Evolutionary conservation across 106 monocot species (phyloP), one percentile per base, ranked within the genome.

Genomic region (Gastrodia elata): DNA sequence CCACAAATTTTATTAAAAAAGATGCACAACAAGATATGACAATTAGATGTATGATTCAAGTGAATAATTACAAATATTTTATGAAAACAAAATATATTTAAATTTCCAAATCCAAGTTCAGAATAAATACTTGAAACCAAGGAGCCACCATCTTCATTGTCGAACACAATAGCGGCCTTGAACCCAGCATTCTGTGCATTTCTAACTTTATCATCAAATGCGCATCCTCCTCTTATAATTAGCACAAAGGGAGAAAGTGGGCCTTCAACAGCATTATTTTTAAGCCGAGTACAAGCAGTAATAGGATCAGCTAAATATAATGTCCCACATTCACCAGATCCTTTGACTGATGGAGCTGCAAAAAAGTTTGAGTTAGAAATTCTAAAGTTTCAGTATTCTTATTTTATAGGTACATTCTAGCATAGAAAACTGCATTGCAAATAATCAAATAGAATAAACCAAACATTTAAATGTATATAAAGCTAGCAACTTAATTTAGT

Each of bases 201-300:
- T 80, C 74, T 89, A 68, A 92, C 92, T 85, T 96, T 96, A 13
- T 84, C 87, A 77, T 89, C 87, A 83, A 92, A 96, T 72, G 84
- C 73, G 78, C 95, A 96, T 36, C 78, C 89, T 44, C 95, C 95
- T 81, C 95, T 85, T 70, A 87, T 76, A 72, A 89, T 87, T 76
- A 96, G 75, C 43, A 69, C 87, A 81, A 92, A 96, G 68, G 83
- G 76, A 42, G 84, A 81, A 76, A 34, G 71, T 72, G 77, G 36
- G 72, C 71, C 82, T 71, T 77, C 80, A 42, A 27, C 68, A 48
- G 79, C 68, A 72, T 77, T 72, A 81, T 82, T 86, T 68, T 82
- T 84, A 71, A 96, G 78, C 4, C 73, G 79, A 78, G 79, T 75
- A 35, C 96, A 96, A 18, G 96, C 89, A 83, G 89, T 81, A 39